Percentiles rank a stretch among this genome's conserved stretches.
Evolutionary conservation across 2,329 filamentous ascomycete species (phyloP).

Genomic region (Aspergillus versicolor): DNA sequence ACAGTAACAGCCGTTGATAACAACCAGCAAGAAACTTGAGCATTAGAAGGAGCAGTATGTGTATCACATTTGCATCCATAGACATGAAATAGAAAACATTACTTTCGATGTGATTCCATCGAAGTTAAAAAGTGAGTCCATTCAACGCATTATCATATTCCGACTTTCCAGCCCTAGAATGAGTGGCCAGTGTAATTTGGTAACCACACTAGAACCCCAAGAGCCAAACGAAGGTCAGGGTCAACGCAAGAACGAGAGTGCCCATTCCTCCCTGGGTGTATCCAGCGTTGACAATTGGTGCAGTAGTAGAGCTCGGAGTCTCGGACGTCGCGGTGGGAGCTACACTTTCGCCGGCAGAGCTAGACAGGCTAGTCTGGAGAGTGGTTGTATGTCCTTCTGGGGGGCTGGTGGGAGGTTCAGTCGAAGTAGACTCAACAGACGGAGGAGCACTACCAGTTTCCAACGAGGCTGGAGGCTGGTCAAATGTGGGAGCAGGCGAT

Average conservation of each 20-base stretch:
- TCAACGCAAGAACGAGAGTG: conserved; percentile 2
- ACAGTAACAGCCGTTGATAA: neutral
- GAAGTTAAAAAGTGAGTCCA: neutral
- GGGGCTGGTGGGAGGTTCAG: neutral
- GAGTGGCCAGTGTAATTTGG: neutral
- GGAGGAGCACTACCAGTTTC: neutral
- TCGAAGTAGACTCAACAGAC: neutral
- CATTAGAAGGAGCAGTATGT: conserved; percentile 1
- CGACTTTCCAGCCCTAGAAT: neutral
- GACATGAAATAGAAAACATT: conserved; percentile 2
- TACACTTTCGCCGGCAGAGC: neutral
- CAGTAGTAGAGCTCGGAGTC: neutral
- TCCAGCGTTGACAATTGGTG: conserved; percentile 1
- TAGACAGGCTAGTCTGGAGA: neutral
- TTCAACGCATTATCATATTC: neutral
- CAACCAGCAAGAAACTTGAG: neutral
- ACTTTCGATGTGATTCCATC: neutral
- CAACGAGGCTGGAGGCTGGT: neutral
- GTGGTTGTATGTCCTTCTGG: conserved; percentile 3
- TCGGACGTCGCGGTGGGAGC: neutral
- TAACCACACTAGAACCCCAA: neutral
- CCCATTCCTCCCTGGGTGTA: neutral
- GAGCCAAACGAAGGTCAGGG: neutral
- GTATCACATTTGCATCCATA: neutral
- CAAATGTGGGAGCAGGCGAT: neutral